Conservation (phyloP, 768 basidiomycete genomes). For the Wakefieldia striispora region DNA sequence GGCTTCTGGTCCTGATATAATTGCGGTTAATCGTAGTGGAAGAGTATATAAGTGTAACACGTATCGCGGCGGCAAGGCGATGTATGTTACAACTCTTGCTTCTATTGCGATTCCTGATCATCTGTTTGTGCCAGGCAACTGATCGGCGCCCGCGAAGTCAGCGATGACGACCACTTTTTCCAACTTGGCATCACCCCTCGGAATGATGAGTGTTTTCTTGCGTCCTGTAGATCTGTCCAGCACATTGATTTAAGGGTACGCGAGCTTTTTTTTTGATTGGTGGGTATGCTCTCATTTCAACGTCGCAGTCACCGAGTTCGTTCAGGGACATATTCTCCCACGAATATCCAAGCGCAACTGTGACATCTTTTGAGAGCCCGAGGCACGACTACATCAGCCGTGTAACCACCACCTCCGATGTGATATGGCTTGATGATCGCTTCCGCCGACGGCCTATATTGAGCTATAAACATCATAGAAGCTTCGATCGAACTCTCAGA, state of each 20-base stretch:
- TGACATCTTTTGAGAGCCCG: conserved; percentile 55
- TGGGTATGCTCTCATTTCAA: conserved; percentile 5
- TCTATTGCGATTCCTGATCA: not conserved
- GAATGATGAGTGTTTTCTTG: conserved; percentile 41
- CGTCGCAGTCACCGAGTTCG: conserved; percentile 30
- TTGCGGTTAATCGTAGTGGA: conserved; percentile 51
- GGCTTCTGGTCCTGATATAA: conserved; percentile 31
- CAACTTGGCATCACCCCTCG: conserved; percentile 41
- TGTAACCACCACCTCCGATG: conserved; percentile 56
- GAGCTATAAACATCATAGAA: conserved; percentile 58
- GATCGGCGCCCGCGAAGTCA: conserved; percentile 9
- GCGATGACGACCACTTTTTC: conserved; percentile 45
- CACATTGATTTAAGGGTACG: conserved; percentile 60
- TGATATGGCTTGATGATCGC: conserved; percentile 72
- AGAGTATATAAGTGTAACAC: conserved; percentile 46
- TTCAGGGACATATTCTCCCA: conserved; percentile 36
- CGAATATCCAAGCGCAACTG: conserved; percentile 32
- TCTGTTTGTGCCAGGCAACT: conserved; percentile 18
- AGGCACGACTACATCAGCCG: conserved; percentile 45
- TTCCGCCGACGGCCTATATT: conserved; percentile 56
- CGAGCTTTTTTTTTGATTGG: not conserved
- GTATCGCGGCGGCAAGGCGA: conserved; percentile 33
- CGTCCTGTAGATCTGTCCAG: conserved; percentile 43
- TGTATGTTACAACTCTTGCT: conserved; percentile 36
- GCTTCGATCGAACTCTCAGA: conserved; percentile 57